Conservation (phyloP, 495 filamentous ascomycete species). For the Penicillium crystallinum region DNA sequence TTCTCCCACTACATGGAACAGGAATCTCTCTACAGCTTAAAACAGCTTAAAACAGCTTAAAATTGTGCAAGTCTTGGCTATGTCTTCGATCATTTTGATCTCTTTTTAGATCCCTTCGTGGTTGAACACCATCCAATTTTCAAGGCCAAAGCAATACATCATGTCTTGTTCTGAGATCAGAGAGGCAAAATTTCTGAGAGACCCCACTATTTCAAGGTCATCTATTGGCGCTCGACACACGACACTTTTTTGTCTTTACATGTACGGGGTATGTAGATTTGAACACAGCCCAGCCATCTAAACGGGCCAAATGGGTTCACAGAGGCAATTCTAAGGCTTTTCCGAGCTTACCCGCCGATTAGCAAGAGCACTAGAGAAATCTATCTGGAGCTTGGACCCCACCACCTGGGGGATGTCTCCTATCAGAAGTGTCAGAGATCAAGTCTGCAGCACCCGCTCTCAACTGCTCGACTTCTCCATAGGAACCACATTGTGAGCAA, state of each 20-base stretch:
- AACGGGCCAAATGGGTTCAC: constrained; percentile 8
- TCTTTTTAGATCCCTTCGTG: too few relatives aligned
- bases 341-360: constrained; percentile 11
- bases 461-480: neutral
- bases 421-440: constrained; percentile 18
- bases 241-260: neutral
- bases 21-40: neutral
- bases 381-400: constrained; percentile 16
- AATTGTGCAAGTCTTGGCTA: too few relatives aligned
- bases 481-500: too few relatives aligned
- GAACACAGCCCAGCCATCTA: constrained; percentile 9
- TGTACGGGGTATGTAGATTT: constrained; percentile 7
- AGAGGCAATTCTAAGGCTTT: constrained; percentile 6
- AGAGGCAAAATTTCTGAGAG: neutral
- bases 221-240: constrained; percentile 12
- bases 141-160: too few relatives aligned
- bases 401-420: constrained; percentile 4
- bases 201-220: too few relatives aligned
- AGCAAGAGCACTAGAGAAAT: neutral
- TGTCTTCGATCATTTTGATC: too few relatives aligned
- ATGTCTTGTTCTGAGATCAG: neutral
- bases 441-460: constrained; percentile 7
- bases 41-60: too few relatives aligned
- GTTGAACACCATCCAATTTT: too few relatives aligned
- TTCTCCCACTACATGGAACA: neutral